A percentile compares a stretch with the other conserved stretches of the same genome.
Evolutionary conservation across 495 filamentous ascomycete genomes (phyloP).

Genomic region (Podospora appendiculata): DNA sequence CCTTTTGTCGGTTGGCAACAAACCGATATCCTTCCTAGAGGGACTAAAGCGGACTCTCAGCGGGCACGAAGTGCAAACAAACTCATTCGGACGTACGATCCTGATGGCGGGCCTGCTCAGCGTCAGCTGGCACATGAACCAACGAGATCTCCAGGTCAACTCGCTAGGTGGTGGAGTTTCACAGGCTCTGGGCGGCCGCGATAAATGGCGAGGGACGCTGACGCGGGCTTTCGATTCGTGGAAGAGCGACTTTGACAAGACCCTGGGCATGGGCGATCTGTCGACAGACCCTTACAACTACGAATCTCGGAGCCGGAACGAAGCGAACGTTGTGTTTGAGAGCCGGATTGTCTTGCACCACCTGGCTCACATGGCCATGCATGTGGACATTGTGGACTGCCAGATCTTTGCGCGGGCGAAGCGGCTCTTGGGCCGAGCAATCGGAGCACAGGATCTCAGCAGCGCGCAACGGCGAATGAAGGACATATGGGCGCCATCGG

Average conservation of each 20-base stretch:
- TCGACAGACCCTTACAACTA: conserved; percentile 38
- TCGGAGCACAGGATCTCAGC: conserved; percentile 71
- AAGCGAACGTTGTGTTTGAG: conserved; percentile 77
- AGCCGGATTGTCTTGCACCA: conserved; percentile 84
- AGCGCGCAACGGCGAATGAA: conserved; percentile 80
- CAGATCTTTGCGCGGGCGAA: conserved; percentile 90
- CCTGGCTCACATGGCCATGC: conserved; percentile 95
- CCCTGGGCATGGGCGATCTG: conserved; percentile 42
- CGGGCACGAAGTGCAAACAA: conserved; percentile 79
- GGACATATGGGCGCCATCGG: conserved; percentile 83
- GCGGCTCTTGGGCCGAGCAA: conserved; percentile 75
- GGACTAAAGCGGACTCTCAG: conserved; percentile 87
- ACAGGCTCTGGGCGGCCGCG: conserved; percentile 76
- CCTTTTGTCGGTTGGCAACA: conserved; percentile 73
- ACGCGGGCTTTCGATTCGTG: conserved; percentile 90
- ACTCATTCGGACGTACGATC: conserved; percentile 90
- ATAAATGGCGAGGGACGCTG: conserved; percentile 86
- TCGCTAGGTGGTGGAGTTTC: conserved; percentile 67
- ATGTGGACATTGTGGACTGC: conserved; percentile 95
- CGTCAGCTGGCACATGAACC: conserved; percentile 97
- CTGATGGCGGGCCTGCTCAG: conserved; percentile 91
- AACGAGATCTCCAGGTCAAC: conserved; percentile 89
- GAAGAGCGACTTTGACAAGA: conserved; percentile 88
- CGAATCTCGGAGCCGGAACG: conserved; percentile 33
- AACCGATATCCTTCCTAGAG: conserved; percentile 83